Percentiles rank a stretch among this genome's conserved stretches.
These are phyloP conservation scores for Aureobasidium sp. DNA, from an alignment of 2,329 filamentous ascomycete species.

Conservation along the genomic window DNA sequence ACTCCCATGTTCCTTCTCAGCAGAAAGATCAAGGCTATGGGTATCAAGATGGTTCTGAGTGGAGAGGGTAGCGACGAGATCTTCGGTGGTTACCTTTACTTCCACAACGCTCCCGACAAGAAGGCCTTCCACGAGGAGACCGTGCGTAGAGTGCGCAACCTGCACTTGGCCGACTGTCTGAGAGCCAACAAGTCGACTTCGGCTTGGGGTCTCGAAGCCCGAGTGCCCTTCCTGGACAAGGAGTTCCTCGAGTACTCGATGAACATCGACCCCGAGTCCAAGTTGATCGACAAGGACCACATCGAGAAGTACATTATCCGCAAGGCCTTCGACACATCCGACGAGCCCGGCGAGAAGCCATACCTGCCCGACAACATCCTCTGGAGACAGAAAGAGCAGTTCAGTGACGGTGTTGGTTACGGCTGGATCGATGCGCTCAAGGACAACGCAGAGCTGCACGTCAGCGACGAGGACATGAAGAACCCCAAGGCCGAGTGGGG, in stretches of 20 bases:
- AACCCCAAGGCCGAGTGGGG: constrained; percentile 98
- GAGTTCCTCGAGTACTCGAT: constrained; percentile 87
- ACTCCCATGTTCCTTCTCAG: constrained; percentile 98
- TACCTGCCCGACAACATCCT: constrained; percentile 96
- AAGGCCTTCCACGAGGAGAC: constrained; percentile 94
- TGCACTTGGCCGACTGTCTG: constrained; percentile 92
- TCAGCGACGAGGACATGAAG: constrained; percentile 97
- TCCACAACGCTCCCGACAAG: constrained; percentile 87
- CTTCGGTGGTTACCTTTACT: constrained; percentile 97
- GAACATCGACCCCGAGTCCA: constrained; percentile 89
- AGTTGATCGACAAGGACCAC: constrained; percentile 83
- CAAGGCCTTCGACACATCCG: constrained; percentile 91
- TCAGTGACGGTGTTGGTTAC: constrained; percentile 96
- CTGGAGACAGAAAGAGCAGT: constrained; percentile 99
- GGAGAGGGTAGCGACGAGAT: constrained; percentile 97
- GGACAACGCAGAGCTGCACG: constrained; percentile 80
- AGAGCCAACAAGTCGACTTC: constrained; percentile 98
- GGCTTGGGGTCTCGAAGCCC: constrained; percentile 95
- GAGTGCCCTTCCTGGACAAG: constrained; percentile 97
- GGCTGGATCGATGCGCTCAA: constrained; percentile 98
- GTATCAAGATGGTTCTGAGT: constrained; percentile 98
- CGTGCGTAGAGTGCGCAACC: constrained; percentile 87
- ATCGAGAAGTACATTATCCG: constrained; percentile 98
- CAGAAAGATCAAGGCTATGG: constrained; percentile 98
- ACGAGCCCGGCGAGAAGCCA: constrained; percentile 69